A percentile compares a stretch with the other conserved stretches of the same genome.
Conservation (phyloP, 257 asterid species). For the Penstemon davidsonii region DNA sequence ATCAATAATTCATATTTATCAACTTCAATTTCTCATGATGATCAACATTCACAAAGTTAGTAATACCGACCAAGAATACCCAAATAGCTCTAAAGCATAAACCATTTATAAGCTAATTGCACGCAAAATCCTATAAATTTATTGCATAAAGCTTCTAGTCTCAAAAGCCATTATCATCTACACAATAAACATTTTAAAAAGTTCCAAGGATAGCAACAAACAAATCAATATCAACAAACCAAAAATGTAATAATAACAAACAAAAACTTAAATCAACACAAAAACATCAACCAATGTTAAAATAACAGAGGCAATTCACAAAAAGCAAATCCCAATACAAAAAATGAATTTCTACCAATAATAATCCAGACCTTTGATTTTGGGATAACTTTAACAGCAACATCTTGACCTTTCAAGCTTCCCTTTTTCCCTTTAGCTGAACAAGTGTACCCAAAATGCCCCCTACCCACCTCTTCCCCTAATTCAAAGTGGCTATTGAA, state of each 20-base stretch:
- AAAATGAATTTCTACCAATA: background rate
- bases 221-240: background rate
- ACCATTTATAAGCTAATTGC: background rate
- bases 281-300: constrained; percentile 2
- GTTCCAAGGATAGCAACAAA: background rate
- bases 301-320: constrained; percentile 10
- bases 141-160: background rate
- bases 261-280: constrained; percentile 6
- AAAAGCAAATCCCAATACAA: constrained; percentile 9
- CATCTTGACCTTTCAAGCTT: constrained; percentile 58
- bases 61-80: background rate
- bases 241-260: background rate
- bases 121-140: background rate
- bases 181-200: background rate
- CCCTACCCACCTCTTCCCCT: constrained; percentile 66
- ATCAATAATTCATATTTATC: background rate
- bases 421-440: constrained; percentile 56
- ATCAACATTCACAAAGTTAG: background rate
- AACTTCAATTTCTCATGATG: constrained; percentile 14
- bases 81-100: background rate
- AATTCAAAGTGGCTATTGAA: constrained; percentile 45
- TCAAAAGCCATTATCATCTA: background rate
- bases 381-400: constrained; percentile 61
- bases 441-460: constrained; percentile 70
- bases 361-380: constrained; percentile 51